These are phyloP conservation scores for Irpex lacteus DNA, from an alignment of 1,284 basidiomycete genomes.

Conservation along the genomic window DNA sequence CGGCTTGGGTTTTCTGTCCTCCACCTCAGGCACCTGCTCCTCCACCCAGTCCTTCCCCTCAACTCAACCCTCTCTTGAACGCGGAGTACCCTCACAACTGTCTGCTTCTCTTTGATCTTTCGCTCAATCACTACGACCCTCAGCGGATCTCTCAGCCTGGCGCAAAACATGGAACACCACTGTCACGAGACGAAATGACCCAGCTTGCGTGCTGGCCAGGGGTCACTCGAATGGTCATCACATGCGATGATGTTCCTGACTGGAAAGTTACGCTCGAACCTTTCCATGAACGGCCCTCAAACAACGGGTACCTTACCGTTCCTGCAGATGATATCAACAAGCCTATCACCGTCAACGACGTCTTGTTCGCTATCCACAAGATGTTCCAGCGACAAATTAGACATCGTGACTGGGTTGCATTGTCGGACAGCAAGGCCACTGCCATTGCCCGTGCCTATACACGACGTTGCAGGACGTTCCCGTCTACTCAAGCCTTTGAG, in stretches of 20 bases:
- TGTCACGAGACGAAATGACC: slow-evolving; percentile 42
- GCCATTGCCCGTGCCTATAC: slow-evolving; percentile 54
- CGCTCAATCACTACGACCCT: slow-evolving; percentile 43
- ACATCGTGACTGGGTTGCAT: slow-evolving; percentile 52
- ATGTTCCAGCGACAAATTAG: slow-evolving; percentile 50
- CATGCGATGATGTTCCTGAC: slow-evolving; percentile 51
- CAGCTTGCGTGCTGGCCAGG: slow-evolving; percentile 58
- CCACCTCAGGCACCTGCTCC: slow-evolving; percentile 16
- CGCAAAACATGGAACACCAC: slow-evolving; percentile 29
- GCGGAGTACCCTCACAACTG: slow-evolving; percentile 42
- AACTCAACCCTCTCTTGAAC: slow-evolving; percentile 54
- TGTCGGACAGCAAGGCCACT: slow-evolving; percentile 39
- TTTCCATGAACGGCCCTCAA: slow-evolving; percentile 20
- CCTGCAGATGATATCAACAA: slow-evolving; percentile 14
- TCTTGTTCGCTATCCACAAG: slow-evolving; percentile 51
- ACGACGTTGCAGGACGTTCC: slow-evolving; percentile 43
- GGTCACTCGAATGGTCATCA: slow-evolving; percentile 52
- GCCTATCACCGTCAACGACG: slow-evolving; percentile 57
- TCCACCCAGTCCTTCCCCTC: slow-evolving; percentile 21
- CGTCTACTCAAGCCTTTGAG: slow-evolving; percentile 38
- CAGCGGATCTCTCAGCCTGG: slow-evolving; percentile 36
- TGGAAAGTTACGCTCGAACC: slow-evolving; percentile 60
- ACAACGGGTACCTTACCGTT: slow-evolving; percentile 24
- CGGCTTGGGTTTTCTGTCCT: slow-evolving; percentile 23
- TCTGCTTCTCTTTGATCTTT: slow-evolving; percentile 53